Evolutionary conservation across 805 yeast genomes (phyloP), one percentile per base, ranked within the genome.

Genomic region (Millerozyma acaciae): DNA sequence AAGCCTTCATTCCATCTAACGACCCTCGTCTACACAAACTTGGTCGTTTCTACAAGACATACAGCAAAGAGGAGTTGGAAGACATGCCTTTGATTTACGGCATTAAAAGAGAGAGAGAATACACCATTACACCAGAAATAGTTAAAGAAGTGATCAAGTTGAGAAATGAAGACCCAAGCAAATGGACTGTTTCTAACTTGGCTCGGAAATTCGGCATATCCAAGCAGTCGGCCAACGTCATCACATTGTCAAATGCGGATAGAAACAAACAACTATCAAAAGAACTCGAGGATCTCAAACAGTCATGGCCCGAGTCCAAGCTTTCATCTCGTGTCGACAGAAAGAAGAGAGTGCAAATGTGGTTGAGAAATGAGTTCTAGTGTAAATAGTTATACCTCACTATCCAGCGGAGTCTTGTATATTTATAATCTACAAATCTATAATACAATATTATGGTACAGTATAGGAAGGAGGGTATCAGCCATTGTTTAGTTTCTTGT

Each of bases 151-250:
- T 85, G 36, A 65, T 64, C 42, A 48, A 60, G 26, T 62, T 83
- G 43, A 73, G 94, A 49, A 38, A 45, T 9, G 51, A 60, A 24
- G 75, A 84, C 47, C 90, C 93, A 1, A 62, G 60, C 18, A 64
- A 58, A 28, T 78, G 85, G 76, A 78, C 87, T 10, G 70, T 82
- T 42, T 68, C 73, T 35, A 70, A 66, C 9, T 65, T 85, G 34
- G 86, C 88, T 8, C 59, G 67, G 40, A 67, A 76, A 55, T 86
- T 68, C 51, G 59, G 66, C 20, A 70, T 84, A 22, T 75, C 78
- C 5, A 47, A 52, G 25, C 43, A 45, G 28, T 55, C 53, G 30
- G 53, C 57, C 30, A 59, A 60, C 25, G 60, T 54, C 7, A 50
- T 80, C 30, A 70, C 84, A 1, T 62, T 62, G n/a, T 56, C 62